Percentiles rank a stretch among this genome's conserved stretches.
These are phyloP conservation scores for Darksidea phi DNA, from an alignment of 495 filamentous ascomycete genomes.

Conservation along the genomic window DNA sequence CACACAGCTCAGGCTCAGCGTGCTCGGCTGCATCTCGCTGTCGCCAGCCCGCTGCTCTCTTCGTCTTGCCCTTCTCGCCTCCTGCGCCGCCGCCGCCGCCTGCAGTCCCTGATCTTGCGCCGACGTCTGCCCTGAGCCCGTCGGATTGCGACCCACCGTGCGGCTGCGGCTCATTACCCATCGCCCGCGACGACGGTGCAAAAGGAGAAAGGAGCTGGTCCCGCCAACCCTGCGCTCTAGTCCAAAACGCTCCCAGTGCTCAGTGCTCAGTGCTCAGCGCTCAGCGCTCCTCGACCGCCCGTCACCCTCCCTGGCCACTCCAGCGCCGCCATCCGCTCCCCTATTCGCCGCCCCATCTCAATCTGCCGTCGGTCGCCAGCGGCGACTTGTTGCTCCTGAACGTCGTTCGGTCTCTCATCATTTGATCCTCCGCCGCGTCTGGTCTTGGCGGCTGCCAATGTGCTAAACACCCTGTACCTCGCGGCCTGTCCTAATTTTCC, in stretches of 20 bases:
- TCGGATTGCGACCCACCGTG: slow-evolving; percentile 7
- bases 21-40: not conserved
- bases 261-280: slow-evolving; percentile 1
- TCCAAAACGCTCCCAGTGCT: not conserved
- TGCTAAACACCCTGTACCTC: slow-evolving; percentile 16
- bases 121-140: slow-evolving; percentile 4
- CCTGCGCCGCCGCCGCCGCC: not conserved
- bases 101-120: not conserved
- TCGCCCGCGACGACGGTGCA: slow-evolving; percentile 1
- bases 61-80: not conserved
- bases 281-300: not conserved
- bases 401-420: not conserved
- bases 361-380: not conserved
- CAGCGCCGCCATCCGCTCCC: not conserved
- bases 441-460: slow-evolving; percentile 25
- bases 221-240: slow-evolving; percentile 15
- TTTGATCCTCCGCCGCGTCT: slow-evolving; percentile 19
- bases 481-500: slow-evolving; percentile 7
- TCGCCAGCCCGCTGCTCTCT: not conserved
- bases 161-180: slow-evolving; percentile 12
- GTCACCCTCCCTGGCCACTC: not conserved
- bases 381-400: slow-evolving; percentile 4
- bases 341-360: not conserved
- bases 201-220: slow-evolving; percentile 31
- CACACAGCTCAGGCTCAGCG: not conserved